phyloP scores from a whole-genome alignment of 2,329 filamentous ascomycete genomes.

The Aspergillus sp. region DNA sequence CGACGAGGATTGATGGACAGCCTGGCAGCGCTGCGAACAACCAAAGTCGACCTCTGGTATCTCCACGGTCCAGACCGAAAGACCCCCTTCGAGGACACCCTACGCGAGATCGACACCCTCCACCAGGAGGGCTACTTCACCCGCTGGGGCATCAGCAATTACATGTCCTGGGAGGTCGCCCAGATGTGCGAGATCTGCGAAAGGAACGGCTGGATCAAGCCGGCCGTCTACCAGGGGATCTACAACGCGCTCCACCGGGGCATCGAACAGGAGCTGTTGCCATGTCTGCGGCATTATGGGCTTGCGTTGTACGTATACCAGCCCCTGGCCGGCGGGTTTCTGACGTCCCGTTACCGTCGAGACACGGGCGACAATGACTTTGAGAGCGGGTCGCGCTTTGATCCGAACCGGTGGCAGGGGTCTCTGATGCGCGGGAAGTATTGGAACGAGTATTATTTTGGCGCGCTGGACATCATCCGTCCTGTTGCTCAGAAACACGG shows the following conservation, averaged over 20 bases:
- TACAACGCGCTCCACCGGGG: slow-evolving; percentile 41
- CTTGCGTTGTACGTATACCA: slow-evolving; percentile 44
- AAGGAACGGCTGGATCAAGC: slow-evolving; percentile 42
- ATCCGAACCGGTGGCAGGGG: slow-evolving; percentile 41
- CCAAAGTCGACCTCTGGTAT: slow-evolving; percentile 50
- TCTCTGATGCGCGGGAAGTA: slow-evolving; percentile 38
- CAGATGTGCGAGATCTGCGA: slow-evolving; percentile 48
- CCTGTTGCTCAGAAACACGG: slow-evolving; percentile 38
- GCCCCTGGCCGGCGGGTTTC: slow-evolving; percentile 47
- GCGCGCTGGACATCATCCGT: slow-evolving; percentile 42
- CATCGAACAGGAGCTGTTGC: slow-evolving; percentile 44
- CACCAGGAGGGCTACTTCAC: slow-evolving; percentile 47
- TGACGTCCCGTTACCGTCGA: slow-evolving; percentile 42
- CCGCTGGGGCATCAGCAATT: slow-evolving; percentile 49
- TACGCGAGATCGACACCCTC: slow-evolving; percentile 48
- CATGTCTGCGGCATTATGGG: slow-evolving; percentile 43
- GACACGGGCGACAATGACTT: slow-evolving; percentile 16
- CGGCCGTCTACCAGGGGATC: slow-evolving; percentile 49
- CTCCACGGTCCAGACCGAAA: slow-evolving; percentile 52
- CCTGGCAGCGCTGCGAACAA: slow-evolving; percentile 38
- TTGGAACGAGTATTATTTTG: slow-evolving; percentile 44
- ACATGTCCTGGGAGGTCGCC: slow-evolving; percentile 47
- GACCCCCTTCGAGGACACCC: slow-evolving; percentile 46
- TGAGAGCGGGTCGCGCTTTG: slow-evolving; percentile 18
- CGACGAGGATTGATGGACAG: slow-evolving; percentile 34